phyloP scores from a whole-genome alignment of 805 yeast species.

The Teunomyces cretensis region DNA sequence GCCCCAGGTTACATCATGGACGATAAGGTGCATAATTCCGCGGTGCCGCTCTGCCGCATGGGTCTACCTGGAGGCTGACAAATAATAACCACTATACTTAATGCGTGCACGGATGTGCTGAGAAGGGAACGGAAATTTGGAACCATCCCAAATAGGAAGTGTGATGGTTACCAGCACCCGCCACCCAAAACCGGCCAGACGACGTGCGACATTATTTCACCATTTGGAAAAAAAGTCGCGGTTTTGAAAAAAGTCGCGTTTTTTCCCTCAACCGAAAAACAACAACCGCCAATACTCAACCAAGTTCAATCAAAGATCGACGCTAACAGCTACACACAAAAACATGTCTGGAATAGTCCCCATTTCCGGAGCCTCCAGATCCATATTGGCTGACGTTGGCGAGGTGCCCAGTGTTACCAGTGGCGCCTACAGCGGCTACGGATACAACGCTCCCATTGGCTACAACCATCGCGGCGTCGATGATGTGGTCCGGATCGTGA shows the following conservation, averaged over 20 bases:
- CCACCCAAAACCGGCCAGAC: neutral
- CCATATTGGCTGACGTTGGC: neutral
- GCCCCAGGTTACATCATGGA: no score
- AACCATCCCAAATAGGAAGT: neutral
- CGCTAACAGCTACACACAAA: neutral
- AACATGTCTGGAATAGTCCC: constrained; percentile 3
- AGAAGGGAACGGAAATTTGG: neutral
- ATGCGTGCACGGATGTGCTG: no score
- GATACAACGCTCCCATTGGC: constrained; percentile 17
- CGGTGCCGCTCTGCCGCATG: constrained; percentile 1
- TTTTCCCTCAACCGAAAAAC: neutral
- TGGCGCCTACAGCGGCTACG: constrained; percentile 14
- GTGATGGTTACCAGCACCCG: neutral
- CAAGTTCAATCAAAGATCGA: no score
- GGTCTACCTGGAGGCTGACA: neutral
- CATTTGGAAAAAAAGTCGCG: neutral
- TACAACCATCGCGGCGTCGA: constrained; percentile 55
- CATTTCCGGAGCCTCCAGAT: constrained; percentile 2
- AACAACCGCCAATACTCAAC: neutral
- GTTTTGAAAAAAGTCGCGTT: neutral
- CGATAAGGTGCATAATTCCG: neutral
- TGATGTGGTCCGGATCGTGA: constrained; percentile 60
- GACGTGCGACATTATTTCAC: neutral
- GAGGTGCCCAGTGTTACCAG: constrained; percentile 2
- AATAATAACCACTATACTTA: neutral